Percentiles rank a stretch among this genome's conserved stretches.
Evolutionary conservation across 495 filamentous ascomycete species (phyloP).

Genomic region (Hapsidospora chrysogenum): DNA sequence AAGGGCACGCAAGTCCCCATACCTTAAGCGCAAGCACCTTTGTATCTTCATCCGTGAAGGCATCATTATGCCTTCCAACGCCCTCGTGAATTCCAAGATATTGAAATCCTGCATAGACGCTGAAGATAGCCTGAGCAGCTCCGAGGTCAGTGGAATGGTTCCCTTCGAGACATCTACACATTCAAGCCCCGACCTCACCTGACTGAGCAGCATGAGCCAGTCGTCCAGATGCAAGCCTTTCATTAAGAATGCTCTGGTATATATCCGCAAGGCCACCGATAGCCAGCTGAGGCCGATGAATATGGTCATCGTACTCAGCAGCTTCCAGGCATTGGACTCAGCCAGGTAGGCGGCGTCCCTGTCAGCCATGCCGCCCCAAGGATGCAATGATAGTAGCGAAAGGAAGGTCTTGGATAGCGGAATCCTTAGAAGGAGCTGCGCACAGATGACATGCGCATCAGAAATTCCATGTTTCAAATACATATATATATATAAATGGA

Average conservation of each 20-base stretch:
- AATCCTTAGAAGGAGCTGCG: too few relatives aligned
- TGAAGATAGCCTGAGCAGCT: constrained; percentile 14
- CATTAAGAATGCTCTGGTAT: constrained; percentile 16
- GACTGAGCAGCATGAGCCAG: constrained; percentile 23
- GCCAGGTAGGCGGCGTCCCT: constrained; percentile 1
- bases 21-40: constrained; percentile 18
- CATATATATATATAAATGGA: too few relatives aligned
- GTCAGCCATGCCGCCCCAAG: too few relatives aligned
- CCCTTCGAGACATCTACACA: too few relatives aligned
- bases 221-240: constrained; percentile 23
- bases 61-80: constrained; percentile 18
- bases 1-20: not conserved
- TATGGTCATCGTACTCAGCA: constrained; percentile 12
- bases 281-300: constrained; percentile 17
- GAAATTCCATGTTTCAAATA: too few relatives aligned
- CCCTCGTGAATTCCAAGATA: constrained; percentile 14
- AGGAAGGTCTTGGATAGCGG: too few relatives aligned
- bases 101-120: constrained; percentile 15
- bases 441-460: too few relatives aligned
- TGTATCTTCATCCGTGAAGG: constrained; percentile 11
- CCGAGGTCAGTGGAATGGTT: not conserved
- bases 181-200: constrained; percentile 12
- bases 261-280: constrained; percentile 17
- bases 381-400: too few relatives aligned
- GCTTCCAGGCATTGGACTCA: constrained; percentile 16